Evolutionary conservation across 2,329 filamentous ascomycete genomes (phyloP).

Genomic region (Elsinoe fawcettii): DNA sequence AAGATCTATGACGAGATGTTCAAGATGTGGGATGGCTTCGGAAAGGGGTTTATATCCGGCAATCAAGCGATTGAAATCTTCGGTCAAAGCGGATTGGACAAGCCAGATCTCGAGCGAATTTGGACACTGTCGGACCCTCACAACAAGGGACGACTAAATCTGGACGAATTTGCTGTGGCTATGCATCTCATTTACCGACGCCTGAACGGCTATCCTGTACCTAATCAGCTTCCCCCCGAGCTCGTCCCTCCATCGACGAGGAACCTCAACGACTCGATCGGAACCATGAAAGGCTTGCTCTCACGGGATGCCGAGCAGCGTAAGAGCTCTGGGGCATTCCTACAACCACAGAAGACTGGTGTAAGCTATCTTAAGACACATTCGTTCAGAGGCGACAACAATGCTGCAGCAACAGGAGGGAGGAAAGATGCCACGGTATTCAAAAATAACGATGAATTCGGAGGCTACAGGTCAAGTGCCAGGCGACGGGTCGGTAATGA

Average conservation of each 20-base stretch:
- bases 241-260: conserved; percentile 89
- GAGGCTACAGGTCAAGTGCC: conserved; percentile 81
- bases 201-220: conserved; percentile 89
- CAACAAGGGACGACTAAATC: conserved; percentile 86
- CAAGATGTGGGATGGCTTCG: conserved; percentile 90
- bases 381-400: conserved; percentile 62
- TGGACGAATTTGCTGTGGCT: conserved; percentile 95
- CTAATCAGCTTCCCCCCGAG: conserved; percentile 79
- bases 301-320: conserved; percentile 82
- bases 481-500: conserved; percentile 67
- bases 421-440: conserved; percentile 95
- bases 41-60: conserved; percentile 85
- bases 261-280: conserved; percentile 87
- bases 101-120: conserved; percentile 79
- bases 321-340: conserved; percentile 79
- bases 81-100: conserved; percentile 87
- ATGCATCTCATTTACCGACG: conserved; percentile 99
- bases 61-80: conserved; percentile 95
- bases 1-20: conserved; percentile 93
- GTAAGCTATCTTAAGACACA: conserved; percentile 96
- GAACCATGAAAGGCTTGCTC: conserved; percentile 82
- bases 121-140: conserved; percentile 93
- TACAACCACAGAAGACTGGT: conserved; percentile 93
- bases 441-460: conserved; percentile 88
- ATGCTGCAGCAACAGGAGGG: conserved; percentile 45